A percentile compares a stretch with the other conserved stretches of the same genome.
Evolutionary conservation across 148 eudicot genomes (phyloP).

Genomic region (Chenopodium berlandieri): DNA sequence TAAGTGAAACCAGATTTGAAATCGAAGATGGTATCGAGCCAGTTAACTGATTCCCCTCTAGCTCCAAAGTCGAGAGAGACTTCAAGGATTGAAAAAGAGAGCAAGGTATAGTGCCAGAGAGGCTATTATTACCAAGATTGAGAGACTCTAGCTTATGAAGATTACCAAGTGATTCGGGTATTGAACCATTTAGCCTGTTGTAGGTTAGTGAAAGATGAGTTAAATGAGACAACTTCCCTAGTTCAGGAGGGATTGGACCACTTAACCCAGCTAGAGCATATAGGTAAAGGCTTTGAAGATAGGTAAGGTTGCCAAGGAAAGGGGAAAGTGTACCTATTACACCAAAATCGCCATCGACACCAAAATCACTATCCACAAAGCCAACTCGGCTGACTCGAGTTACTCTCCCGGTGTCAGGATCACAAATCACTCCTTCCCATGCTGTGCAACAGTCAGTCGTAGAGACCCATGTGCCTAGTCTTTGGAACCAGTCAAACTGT

Average conservation of each 20-base stretch:
- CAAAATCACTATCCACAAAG: no score
- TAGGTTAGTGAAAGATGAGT: slow-evolving; percentile 39
- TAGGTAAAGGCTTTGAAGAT: slow-evolving; percentile 52
- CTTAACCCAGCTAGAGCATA: slow-evolving; percentile 40
- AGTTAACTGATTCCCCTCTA: background rate
- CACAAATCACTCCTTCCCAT: slow-evolving; percentile 65
- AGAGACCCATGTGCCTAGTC: slow-evolving; percentile 47
- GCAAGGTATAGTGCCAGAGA: slow-evolving; percentile 32
- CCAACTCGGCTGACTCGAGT: slow-evolving; percentile 26
- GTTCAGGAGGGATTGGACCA: slow-evolving; percentile 56
- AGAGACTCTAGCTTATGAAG: slow-evolving; percentile 22
- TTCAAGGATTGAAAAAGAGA: background rate
- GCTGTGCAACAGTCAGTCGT: slow-evolving; percentile 60
- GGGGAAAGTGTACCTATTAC: slow-evolving; percentile 63
- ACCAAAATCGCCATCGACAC: no score
- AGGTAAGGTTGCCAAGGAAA: slow-evolving; percentile 56
- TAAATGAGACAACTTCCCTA: slow-evolving; percentile 49
- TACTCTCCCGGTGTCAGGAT: slow-evolving; percentile 46
- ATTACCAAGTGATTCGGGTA: slow-evolving; percentile 45
- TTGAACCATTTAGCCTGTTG: slow-evolving; percentile 50
- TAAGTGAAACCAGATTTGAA: background rate
- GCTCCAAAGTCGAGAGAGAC: background rate
- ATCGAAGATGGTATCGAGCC: background rate
- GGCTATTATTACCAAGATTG: slow-evolving; percentile 27
- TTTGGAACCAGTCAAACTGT: slow-evolving; percentile 43